Percentiles rank a stretch among this genome's conserved stretches.
Conservation (phyloP, 2,329 filamentous ascomycete genomes). For the Sclerotinia subarctica region DNA sequence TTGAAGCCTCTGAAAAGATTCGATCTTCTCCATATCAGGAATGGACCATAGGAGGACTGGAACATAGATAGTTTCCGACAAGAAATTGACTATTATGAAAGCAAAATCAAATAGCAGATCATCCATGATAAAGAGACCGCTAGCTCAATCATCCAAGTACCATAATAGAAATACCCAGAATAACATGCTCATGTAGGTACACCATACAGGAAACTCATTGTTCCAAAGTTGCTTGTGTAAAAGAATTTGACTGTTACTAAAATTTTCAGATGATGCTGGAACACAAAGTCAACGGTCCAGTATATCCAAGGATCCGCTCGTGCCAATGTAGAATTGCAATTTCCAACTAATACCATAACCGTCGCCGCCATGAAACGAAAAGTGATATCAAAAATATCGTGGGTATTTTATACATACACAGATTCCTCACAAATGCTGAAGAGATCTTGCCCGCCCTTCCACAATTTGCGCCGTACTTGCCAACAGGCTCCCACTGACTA, state of each 20-base stretch:
- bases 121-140: background rate
- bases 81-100: background rate
- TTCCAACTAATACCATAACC: background rate
- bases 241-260: background rate
- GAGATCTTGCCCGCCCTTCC: background rate
- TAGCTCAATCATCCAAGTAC: background rate
- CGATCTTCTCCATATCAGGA: no score
- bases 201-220: background rate
- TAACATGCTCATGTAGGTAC: background rate
- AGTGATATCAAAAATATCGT: background rate
- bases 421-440: background rate
- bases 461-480: slow-evolving; percentile 12
- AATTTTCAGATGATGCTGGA: background rate
- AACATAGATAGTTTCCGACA: background rate
- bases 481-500: slow-evolving; percentile 1
- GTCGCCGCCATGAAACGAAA: background rate
- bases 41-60: background rate
- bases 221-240: background rate
- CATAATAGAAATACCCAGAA: background rate
- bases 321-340: background rate
- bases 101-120: background rate
- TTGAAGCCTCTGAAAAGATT: background rate
- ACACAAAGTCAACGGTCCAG: background rate
- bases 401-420: background rate
- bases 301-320: background rate